A percentile compares a stretch with the other conserved stretches of the same genome.
Evolutionary conservation across 257 asterid species (phyloP).

Genomic region (Lavandula angustifolia): DNA sequence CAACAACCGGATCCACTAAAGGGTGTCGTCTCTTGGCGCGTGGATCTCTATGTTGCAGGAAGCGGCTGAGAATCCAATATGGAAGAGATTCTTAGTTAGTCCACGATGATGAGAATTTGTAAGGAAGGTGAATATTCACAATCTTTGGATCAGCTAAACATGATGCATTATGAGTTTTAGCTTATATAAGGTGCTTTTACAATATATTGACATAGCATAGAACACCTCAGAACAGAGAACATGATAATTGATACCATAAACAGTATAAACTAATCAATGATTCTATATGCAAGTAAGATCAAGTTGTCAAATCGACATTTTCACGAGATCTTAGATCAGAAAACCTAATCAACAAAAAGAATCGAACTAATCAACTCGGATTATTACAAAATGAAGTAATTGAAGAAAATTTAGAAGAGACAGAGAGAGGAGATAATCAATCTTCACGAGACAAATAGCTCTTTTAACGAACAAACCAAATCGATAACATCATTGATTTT

Average conservation of each 20-base stretch:
- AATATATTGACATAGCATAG: background rate
- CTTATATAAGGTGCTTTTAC: background rate
- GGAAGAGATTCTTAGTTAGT: constrained; percentile 11
- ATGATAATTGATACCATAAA: background rate
- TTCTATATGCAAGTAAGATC: background rate
- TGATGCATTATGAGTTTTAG: background rate
- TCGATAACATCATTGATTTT: background rate
- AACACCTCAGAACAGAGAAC: constrained; percentile 8
- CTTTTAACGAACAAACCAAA: background rate
- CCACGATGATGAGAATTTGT: constrained; percentile 7
- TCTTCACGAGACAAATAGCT: background rate
- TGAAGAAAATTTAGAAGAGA: background rate
- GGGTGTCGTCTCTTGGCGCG: constrained; percentile 92
- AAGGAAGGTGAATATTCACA: constrained; percentile 11
- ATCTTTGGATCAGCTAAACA: background rate
- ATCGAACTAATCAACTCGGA: background rate
- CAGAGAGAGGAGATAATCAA: background rate
- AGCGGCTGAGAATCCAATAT: constrained; percentile 61
- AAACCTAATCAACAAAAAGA: background rate
- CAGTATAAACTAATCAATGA: background rate
- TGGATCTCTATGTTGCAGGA: constrained; percentile 87
- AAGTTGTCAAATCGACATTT: background rate
- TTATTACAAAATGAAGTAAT: background rate
- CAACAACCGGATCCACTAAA: constrained; percentile 87
- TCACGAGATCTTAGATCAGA: constrained; percentile 10